Percentiles rank a stretch among this genome's conserved stretches.
Evolutionary conservation across 176 grass and related monocot species (phyloP).

Genomic region (Poa pratensis): DNA sequence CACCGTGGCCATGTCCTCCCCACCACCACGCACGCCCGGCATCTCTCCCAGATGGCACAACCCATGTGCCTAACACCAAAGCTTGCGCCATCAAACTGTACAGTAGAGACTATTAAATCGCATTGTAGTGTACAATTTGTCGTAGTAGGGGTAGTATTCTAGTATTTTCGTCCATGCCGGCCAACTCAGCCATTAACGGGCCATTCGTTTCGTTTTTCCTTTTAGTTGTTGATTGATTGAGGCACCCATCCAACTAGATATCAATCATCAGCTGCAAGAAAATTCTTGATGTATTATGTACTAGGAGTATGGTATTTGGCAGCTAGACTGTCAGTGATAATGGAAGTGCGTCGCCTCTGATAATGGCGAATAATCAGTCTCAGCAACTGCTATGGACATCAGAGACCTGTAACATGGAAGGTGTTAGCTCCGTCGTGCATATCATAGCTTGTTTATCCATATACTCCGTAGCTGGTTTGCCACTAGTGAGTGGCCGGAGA

Average conservation of each 20-base stretch:
- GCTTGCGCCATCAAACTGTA: conserved; percentile 26
- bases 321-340: conserved; percentile 22
- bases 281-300: background rate
- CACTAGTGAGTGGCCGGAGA: background rate
- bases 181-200: conserved; percentile 34
- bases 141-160: conserved; percentile 2
- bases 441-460: background rate
- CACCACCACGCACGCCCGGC: conserved; percentile 4
- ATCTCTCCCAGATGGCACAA: conserved; percentile 34
- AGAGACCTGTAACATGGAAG: background rate
- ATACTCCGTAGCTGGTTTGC: conserved; percentile 5
- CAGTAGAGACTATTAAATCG: background rate
- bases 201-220: background rate
- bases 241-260: background rate
- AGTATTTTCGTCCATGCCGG: conserved; percentile 39
- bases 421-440: background rate
- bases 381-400: background rate
- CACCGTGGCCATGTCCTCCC: conserved; percentile 40
- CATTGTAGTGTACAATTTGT: background rate
- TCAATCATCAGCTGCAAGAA: conserved; percentile 27
- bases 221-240: conserved; percentile 37
- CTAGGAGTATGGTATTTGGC: background rate
- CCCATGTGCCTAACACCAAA: conserved; percentile 57
- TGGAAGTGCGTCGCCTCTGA: conserved; percentile 30
- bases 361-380: background rate